phyloP scores from a whole-genome alignment of 1,284 basidiomycete species.

The Ustilago xerochloae region DNA sequence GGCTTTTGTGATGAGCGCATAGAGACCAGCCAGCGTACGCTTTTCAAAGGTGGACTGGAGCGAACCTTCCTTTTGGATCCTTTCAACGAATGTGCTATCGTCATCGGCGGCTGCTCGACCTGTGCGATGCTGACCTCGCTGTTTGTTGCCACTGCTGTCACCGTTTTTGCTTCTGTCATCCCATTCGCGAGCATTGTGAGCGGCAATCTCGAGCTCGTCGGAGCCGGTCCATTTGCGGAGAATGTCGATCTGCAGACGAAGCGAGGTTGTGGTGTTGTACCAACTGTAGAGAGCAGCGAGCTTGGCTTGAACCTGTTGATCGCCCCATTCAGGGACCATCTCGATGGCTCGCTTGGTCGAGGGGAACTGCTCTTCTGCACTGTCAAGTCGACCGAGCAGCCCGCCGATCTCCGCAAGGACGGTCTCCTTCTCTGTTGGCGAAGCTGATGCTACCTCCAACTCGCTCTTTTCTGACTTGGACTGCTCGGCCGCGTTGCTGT shows the following conservation, averaged over 20 bases:
- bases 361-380: constrained; percentile 64
- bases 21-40: constrained; percentile 87
- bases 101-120: constrained; percentile 32
- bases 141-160: constrained; percentile 12
- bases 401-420: constrained; percentile 49
- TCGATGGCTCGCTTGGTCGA: constrained; percentile 55
- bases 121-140: constrained; percentile 14
- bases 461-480: constrained; percentile 12
- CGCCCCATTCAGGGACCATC: constrained; percentile 61
- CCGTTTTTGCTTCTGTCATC: constrained; percentile 10
- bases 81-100: constrained; percentile 80
- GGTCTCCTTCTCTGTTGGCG: constrained; percentile 24
- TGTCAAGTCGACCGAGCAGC: constrained; percentile 60
- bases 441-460: constrained; percentile 9
- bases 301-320: constrained; percentile 54
- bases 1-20: constrained; percentile 85
- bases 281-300: constrained; percentile 63
- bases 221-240: constrained; percentile 66
- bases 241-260: constrained; percentile 59
- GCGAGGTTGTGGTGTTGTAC: constrained; percentile 60
- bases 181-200: constrained; percentile 15
- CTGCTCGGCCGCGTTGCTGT: constrained; percentile 8
- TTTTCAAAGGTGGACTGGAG: constrained; percentile 94
- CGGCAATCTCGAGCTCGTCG: constrained; percentile 54
- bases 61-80: constrained; percentile 93